Conservation (phyloP, 768 basidiomycete genomes). For the Dioszegia hungarica region DNA sequence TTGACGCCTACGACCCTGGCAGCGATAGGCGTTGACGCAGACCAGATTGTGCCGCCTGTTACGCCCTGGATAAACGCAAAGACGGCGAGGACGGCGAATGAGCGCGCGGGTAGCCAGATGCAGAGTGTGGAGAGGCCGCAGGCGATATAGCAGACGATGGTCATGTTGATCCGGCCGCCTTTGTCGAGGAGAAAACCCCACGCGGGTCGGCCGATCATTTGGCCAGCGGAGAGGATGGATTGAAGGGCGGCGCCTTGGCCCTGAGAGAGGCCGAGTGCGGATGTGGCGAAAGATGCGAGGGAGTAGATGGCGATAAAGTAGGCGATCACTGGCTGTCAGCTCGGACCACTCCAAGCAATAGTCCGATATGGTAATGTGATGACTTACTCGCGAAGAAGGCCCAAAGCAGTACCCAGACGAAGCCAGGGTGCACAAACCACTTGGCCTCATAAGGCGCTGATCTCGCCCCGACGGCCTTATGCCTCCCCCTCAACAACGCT, state of each 20-base stretch:
- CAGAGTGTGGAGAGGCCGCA: conserved; percentile 42
- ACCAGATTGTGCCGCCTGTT: conserved; percentile 67
- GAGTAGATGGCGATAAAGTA: conserved; percentile 47
- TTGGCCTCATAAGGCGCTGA: conserved; percentile 36
- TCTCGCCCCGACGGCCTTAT: conserved; percentile 37
- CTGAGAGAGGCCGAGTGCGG: conserved; percentile 41
- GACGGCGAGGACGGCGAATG: conserved; percentile 42
- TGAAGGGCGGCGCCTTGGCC: conserved; percentile 45
- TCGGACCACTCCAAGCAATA: too few species aligned
- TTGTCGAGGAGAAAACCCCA: conserved; percentile 41
- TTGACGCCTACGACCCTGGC: conserved; percentile 59
- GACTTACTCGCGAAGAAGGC: conserved; percentile 36
- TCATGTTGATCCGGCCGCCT: conserved; percentile 45
- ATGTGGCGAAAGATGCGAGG: conserved; percentile 46
- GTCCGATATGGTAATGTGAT: too few species aligned
- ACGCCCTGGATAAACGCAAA: conserved; percentile 47
- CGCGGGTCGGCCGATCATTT: conserved; percentile 46
- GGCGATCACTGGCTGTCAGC: conserved; percentile 29
- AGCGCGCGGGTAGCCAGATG: conserved; percentile 46
- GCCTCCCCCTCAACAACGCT: conserved; percentile 36
- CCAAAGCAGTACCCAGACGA: conserved; percentile 44
- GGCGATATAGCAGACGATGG: conserved; percentile 39
- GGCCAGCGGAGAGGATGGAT: conserved; percentile 46
- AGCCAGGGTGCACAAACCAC: conserved; percentile 41
- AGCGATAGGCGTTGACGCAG: conserved; percentile 59